Base-by-base conservation (phyloP, 768 basidiomycete species). In the Leccinum arenicola region DNA sequence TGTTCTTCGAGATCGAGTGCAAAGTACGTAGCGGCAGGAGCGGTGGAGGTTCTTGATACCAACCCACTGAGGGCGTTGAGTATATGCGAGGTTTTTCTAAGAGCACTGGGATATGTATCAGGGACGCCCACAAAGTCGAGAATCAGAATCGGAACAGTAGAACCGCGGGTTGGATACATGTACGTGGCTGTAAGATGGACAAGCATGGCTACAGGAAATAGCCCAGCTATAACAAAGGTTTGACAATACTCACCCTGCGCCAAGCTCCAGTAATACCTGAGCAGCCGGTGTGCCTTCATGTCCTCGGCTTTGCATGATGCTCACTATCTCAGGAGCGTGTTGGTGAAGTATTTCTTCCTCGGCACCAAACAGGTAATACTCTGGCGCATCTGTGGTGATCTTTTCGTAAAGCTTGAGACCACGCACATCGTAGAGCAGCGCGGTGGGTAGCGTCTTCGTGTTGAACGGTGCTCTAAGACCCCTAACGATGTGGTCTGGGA, bases 1-100 rank as follows among this genome's bases (percentile, higher is more conserved):
- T 82, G 84, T 64, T 88, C 81, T 71, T 97, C 94, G 31, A 98
- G 85, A 69, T 98, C 97, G 54, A 99, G 89, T 19, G 96, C 94
- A 76, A 90, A 93, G 71, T 95, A 95, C 2, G 84, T 89, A 67
- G 89, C 84, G 1, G 87, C 84, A 3, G 84, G 74, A 2, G 70
- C 64, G 1, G 70, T 56, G 11, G 68, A 69, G 5, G 65, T 61
- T 19, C 67, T 68, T 19, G 78, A 68, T 7, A 85, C 80, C 15
- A 84, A 71, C 29, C 76, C 76, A 17, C 93, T 84, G 17, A 95
- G 76, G 1, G 89, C 88, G 21, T 77, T 78, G 23, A 97, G 80
- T 52, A 99, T 80, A 67, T 88, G 85, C 7, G 91, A 92, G 0
- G 95, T 95, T 78, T 97, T 96, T 66, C 92, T 83, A 50, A 98